phyloP scores from a whole-genome alignment of 768 basidiomycete genomes.

The Hygrophorus russula region DNA sequence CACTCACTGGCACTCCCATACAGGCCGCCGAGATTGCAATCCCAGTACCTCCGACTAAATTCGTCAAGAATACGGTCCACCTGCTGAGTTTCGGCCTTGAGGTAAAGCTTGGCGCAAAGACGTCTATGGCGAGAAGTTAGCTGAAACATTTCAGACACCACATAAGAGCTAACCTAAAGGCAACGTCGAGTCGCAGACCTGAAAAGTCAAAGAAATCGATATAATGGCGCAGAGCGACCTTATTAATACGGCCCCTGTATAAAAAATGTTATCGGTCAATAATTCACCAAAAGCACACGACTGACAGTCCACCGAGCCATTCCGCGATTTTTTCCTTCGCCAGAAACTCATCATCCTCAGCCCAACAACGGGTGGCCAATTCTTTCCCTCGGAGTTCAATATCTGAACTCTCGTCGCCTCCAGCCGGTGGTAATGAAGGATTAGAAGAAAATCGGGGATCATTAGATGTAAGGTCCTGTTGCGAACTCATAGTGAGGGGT shows the following conservation, averaged over 20 bases:
- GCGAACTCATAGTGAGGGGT: slow-evolving; percentile 24
- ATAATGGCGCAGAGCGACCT: slow-evolving; percentile 65
- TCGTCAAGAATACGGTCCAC: slow-evolving; percentile 92
- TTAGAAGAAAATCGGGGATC: slow-evolving; percentile 39
- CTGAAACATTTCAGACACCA: slow-evolving; percentile 1
- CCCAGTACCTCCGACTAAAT: slow-evolving; percentile 85
- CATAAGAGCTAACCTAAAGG: slow-evolving; percentile 58
- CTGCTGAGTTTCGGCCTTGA: slow-evolving; percentile 96
- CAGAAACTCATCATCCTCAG: slow-evolving; percentile 77
- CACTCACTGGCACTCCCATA: slow-evolving; percentile 78
- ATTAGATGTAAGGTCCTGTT: slow-evolving; percentile 45
- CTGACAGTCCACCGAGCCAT: slow-evolving; percentile 89
- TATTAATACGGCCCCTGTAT: slow-evolving; percentile 73
- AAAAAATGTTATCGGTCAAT: background rate
- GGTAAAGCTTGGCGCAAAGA: slow-evolving; percentile 82
- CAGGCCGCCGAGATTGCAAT: slow-evolving; percentile 74
- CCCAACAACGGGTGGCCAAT: slow-evolving; percentile 70
- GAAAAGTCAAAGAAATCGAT: slow-evolving; percentile 85
- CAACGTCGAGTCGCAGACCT: slow-evolving; percentile 70
- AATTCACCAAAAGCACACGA: slow-evolving; percentile 14
- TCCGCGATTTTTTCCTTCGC: slow-evolving; percentile 90
- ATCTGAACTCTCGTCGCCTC: slow-evolving; percentile 41
- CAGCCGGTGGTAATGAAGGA: slow-evolving; percentile 22
- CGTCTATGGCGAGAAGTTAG: slow-evolving; percentile 34
- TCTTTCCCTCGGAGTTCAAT: slow-evolving; percentile 57